Evolutionary conservation across 495 filamentous ascomycete species (phyloP).

Genomic region (Emericellopsis terricola): DNA sequence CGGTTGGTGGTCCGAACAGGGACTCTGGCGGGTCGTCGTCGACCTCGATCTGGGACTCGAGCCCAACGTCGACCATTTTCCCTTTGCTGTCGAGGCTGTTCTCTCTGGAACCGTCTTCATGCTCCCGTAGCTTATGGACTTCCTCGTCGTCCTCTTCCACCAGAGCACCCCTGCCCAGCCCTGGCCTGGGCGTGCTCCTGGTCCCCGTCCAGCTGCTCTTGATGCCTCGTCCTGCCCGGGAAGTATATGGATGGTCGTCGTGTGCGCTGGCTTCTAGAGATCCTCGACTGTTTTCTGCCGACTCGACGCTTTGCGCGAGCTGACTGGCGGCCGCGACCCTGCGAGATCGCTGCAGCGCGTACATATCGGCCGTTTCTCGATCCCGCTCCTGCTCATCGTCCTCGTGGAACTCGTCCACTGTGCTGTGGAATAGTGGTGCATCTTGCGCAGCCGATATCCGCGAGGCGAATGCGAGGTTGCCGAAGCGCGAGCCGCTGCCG

Average conservation of each 20-base stretch:
- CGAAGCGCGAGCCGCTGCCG: constrained; percentile 38
- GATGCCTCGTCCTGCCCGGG: constrained; percentile 30
- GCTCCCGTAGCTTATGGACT: constrained; percentile 4
- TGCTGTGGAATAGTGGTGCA: constrained; percentile 83
- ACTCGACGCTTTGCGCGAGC: constrained; percentile 64
- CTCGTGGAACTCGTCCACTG: constrained; percentile 58
- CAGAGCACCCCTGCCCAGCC: constrained; percentile 7
- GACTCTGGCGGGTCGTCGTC: constrained; percentile 43
- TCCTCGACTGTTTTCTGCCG: constrained; percentile 44
- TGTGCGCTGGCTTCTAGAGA: constrained; percentile 40
- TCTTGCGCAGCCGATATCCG: constrained; percentile 43
- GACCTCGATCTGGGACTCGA: constrained; percentile 45
- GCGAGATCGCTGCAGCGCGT: constrained; percentile 75
- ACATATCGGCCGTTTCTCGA: constrained; percentile 82
- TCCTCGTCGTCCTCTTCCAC: constrained; percentile 25
- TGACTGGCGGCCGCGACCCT: constrained; percentile 68
- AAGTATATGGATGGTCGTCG: constrained; percentile 11
- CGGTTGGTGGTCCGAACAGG: constrained; percentile 33
- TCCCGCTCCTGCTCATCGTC: constrained; percentile 85
- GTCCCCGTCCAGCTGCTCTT: constrained; percentile 41
- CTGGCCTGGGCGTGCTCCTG: constrained; percentile 15
- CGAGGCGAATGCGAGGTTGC: constrained; percentile 61
- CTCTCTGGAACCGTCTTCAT: constrained; percentile 38
- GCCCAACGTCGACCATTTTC: constrained; percentile 72
- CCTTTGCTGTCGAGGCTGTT: constrained; percentile 32